These are phyloP conservation scores for Cladosporium sphaerospermum DNA, from an alignment of 2,329 filamentous ascomycete species.

Conservation along the genomic window DNA sequence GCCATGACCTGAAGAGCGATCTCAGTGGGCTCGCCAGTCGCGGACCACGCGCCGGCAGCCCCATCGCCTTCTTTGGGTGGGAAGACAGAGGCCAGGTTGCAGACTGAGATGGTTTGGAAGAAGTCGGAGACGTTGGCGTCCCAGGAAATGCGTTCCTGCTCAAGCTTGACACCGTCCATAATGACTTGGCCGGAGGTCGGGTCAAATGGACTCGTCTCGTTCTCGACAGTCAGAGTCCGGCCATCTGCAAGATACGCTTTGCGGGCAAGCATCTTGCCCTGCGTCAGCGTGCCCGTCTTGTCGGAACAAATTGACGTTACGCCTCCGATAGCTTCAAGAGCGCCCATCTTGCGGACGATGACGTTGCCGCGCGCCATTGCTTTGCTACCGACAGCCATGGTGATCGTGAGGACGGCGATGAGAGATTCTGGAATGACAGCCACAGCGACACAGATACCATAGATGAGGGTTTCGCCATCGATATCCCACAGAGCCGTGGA, in stretches of 20 bases:
- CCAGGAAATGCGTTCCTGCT: slow-evolving; percentile 28
- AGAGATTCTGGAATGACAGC: slow-evolving; percentile 47
- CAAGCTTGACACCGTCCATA: not conserved
- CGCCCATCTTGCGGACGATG: slow-evolving; percentile 57
- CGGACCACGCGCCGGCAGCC: slow-evolving; percentile 48
- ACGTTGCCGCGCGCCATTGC: slow-evolving; percentile 59
- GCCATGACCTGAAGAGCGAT: slow-evolving; percentile 70
- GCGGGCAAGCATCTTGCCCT: slow-evolving; percentile 55
- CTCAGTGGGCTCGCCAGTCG: slow-evolving; percentile 61
- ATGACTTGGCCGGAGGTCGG: slow-evolving; percentile 54
- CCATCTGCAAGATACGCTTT: slow-evolving; percentile 53
- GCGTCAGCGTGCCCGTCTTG: slow-evolving; percentile 56
- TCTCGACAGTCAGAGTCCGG: slow-evolving; percentile 53
- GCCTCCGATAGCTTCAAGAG: slow-evolving; percentile 58
- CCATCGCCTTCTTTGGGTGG: slow-evolving; percentile 42
- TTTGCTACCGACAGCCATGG: slow-evolving; percentile 57
- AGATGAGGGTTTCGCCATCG: slow-evolving; percentile 41
- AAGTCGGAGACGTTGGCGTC: slow-evolving; percentile 42
- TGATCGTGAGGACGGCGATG: slow-evolving; percentile 62
- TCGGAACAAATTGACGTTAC: slow-evolving; percentile 64
- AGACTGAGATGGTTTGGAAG: slow-evolving; percentile 56
- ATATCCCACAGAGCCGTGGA: slow-evolving; percentile 48
- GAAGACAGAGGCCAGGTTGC: slow-evolving; percentile 55
- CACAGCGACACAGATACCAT: slow-evolving; percentile 43
- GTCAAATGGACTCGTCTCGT: slow-evolving; percentile 51